Percentiles rank a stretch among this genome's conserved stretches.
Evolutionary conservation across 306 rosid species (phyloP).

Genomic region (Vigna radiata): DNA sequence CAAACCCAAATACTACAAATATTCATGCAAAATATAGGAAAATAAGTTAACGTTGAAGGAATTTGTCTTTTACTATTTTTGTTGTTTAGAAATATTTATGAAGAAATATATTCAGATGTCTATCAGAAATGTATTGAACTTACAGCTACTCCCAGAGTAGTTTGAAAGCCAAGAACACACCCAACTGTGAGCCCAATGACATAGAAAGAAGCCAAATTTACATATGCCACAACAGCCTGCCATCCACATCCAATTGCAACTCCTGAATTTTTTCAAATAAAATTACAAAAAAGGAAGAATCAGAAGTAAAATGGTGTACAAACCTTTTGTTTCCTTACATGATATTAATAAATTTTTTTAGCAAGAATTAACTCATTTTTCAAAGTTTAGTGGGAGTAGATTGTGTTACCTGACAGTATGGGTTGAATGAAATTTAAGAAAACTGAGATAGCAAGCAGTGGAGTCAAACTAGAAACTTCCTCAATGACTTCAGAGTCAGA

Average conservation of each 20-base stretch:
- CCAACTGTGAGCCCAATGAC: constrained; percentile 72
- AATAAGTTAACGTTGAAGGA: too few relatives aligned
- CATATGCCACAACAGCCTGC: constrained; percentile 77
- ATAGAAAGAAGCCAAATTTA: constrained; percentile 64
- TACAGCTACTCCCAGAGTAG: constrained; percentile 65
- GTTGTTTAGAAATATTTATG: too few relatives aligned
- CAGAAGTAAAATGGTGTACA: background rate
- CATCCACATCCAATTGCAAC: constrained; percentile 89
- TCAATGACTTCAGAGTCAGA: constrained; percentile 25
- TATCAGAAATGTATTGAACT: constrained; percentile 40
- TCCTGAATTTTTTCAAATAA: constrained; percentile 46
- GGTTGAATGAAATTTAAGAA: constrained; percentile 64
- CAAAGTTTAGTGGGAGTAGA: too few relatives aligned
- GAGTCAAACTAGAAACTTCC: constrained; percentile 23
- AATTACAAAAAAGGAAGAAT: background rate
- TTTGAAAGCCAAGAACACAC: constrained; percentile 70
- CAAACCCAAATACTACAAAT: background rate
- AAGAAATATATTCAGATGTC: background rate
- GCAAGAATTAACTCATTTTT: too few relatives aligned
- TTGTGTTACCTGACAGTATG: constrained; percentile 39
- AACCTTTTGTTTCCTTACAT: too few relatives aligned
- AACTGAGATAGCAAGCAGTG: constrained; percentile 34
- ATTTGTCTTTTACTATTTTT: too few relatives aligned
- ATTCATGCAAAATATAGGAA: too few relatives aligned
- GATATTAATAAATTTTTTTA: too few relatives aligned